Conservation (phyloP, 106 monocot species). For the Acorus calamus region DNA sequence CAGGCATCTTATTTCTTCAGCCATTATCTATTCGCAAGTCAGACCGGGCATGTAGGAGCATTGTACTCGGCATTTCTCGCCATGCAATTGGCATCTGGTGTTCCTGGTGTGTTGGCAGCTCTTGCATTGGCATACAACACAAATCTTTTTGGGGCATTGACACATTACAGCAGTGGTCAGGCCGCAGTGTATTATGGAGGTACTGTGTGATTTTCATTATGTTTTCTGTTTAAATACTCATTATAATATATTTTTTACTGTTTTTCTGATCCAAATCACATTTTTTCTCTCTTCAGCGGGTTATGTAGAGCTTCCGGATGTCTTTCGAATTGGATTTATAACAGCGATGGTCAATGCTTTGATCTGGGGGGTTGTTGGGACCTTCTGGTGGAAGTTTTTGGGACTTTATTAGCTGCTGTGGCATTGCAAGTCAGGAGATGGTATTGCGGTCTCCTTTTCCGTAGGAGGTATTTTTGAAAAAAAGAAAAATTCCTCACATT, state of each 20-base stretch:
- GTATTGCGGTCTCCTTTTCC: background rate
- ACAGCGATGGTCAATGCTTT: constrained; percentile 60
- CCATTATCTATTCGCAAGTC: constrained; percentile 96
- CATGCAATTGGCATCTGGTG: constrained; percentile 93
- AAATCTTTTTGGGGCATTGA: constrained; percentile 83
- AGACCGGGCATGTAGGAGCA: constrained; percentile 97
- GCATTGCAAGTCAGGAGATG: constrained; percentile 3
- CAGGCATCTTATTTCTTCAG: constrained; percentile 88
- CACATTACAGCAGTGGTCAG: constrained; percentile 98
- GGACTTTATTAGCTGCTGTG: constrained; percentile 56
- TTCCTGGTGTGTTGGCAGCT: constrained; percentile 73
- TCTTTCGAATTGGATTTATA: constrained; percentile 77
- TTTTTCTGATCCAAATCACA: background rate
- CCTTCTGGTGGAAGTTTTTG: constrained; percentile 97
- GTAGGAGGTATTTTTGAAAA: too few species aligned
- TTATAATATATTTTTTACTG: too few species aligned
- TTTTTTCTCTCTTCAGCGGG: constrained; percentile 51
- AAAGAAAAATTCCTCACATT: too few species aligned
- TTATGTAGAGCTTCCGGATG: constrained; percentile 83
- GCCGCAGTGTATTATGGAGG: constrained; percentile 99
- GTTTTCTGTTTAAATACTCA: too few species aligned
- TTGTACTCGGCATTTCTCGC: constrained; percentile 94
- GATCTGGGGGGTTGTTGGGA: constrained; percentile 75
- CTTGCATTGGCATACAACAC: constrained; percentile 92
- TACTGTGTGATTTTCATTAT: constrained; percentile 10